Evolutionary conservation across 2,329 filamentous ascomycete genomes (phyloP), one percentile per base, ranked within the genome.

Genomic region (Pseudopyrenochaeta lycopersici): DNA sequence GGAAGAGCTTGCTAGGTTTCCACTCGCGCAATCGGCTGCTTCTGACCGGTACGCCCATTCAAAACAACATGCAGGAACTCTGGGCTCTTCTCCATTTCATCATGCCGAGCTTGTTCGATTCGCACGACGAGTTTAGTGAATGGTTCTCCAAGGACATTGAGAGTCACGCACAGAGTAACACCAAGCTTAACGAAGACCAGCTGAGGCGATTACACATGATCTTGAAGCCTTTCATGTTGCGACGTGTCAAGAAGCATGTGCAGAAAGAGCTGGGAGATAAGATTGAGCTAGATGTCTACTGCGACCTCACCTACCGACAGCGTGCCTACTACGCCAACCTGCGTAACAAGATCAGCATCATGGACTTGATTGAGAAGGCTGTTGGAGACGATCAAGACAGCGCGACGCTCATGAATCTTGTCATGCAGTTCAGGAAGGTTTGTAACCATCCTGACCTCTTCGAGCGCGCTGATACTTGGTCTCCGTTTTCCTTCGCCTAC

Each of bases 361-460:
- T 98, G 88, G 95, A 99, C 73, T 87, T 99, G 15, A 96, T 99
- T 49, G 95, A 99, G 77, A 98, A 97, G 83, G 94, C 94, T 2
- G 85, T 95, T 64, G 95, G 95, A 31, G 93, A 97, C 67, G 95
- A 98, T 44, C 89, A 94, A 67, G 95, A 98, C 72, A 96, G 91
- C 31, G 93, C 94, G 35, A 98, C 94, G 1, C 79, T 99, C 68
- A 98, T 99, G 95, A 99, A 99, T 77, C 82, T 99, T 62, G 95
- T 99, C 60, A 99, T 99, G 95, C 95, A 99, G 78, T 99, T 99
- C 85, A 88, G 95, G 67, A 99, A 99, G 79, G 95, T 99, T 52
- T 99, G 95, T 81, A 99, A 99, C 72, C 95, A 99, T 73, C 95
- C 95, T 0, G 95, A 99, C 77, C 79, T 99, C 30, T 99, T 99